These are phyloP conservation scores for Paraconiothyrium sp. DNA, from an alignment of 2,329 filamentous ascomycete genomes.

Conservation along the genomic window DNA sequence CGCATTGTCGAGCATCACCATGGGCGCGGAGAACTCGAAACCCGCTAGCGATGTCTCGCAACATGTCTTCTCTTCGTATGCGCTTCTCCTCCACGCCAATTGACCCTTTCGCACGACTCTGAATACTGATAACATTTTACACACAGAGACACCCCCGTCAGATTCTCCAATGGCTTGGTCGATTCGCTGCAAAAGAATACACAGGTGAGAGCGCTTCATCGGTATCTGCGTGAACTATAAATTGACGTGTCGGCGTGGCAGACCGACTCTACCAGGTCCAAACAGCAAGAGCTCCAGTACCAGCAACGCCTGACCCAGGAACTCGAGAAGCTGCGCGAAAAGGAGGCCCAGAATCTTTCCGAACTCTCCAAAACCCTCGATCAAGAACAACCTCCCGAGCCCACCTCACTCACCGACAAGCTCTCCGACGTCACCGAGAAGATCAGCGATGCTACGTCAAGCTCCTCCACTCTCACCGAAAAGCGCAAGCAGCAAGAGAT, in stretches of 20 bases:
- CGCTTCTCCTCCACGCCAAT: slow-evolving; percentile 32
- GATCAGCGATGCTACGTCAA: slow-evolving; percentile 47
- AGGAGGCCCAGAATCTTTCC: slow-evolving; percentile 74
- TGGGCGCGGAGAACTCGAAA: slow-evolving; percentile 72
- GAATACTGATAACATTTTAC: slow-evolving; percentile 46
- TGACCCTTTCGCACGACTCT: slow-evolving; percentile 24
- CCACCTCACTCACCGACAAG: slow-evolving; percentile 37
- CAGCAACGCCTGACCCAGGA: slow-evolving; percentile 87
- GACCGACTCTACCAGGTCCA: slow-evolving; percentile 88
- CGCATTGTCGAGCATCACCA: slow-evolving; percentile 48
- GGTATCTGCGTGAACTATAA: neutral
- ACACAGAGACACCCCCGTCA: slow-evolving; percentile 67
- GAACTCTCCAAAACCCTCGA: slow-evolving; percentile 73
- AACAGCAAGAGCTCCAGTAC: slow-evolving; percentile 84
- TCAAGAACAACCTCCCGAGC: slow-evolving; percentile 41
- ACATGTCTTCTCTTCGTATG: slow-evolving; percentile 71
- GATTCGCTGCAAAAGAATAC: slow-evolving; percentile 83
- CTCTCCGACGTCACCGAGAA: slow-evolving; percentile 45
- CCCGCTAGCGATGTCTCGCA: slow-evolving; percentile 62
- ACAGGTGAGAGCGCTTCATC: slow-evolving; percentile 68
- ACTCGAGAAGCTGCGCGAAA: slow-evolving; percentile 79
- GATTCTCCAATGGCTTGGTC: slow-evolving; percentile 83
- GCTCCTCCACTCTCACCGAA: slow-evolving; percentile 47
- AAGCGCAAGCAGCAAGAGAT: slow-evolving; percentile 58
- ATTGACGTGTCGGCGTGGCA: slow-evolving; percentile 51